Evolutionary conservation across 169 alveolate genomes (phyloP).

Genomic region (Plasmodium cynomolgi): DNA sequence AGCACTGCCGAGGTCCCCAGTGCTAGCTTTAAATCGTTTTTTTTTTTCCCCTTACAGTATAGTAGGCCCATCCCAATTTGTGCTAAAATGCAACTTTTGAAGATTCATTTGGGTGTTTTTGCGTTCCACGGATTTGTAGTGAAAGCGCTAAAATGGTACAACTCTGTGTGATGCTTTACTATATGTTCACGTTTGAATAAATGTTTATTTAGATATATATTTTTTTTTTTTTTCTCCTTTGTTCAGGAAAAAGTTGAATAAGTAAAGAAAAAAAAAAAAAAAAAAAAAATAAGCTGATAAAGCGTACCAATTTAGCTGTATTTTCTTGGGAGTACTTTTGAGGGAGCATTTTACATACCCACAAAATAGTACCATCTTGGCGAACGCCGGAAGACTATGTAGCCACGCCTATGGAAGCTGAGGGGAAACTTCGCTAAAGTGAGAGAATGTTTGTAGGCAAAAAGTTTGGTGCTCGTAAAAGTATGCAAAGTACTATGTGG

Average conservation of each 20-base stretch:
- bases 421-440: neutral
- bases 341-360: neutral
- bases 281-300: neutral
- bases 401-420: neutral
- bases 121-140: neutral
- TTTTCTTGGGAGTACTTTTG: constrained; percentile 5
- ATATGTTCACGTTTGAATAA: neutral
- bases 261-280: constrained; percentile 11
- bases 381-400: neutral
- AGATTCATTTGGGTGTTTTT: neutral
- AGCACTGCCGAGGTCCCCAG: neutral
- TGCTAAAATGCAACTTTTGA: neutral
- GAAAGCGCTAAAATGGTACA: neutral
- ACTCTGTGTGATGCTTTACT: neutral
- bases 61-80: neutral
- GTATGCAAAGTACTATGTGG: neutral
- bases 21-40: neutral
- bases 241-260: neutral
- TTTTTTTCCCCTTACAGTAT: neutral
- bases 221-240: neutral
- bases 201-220: neutral
- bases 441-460: neutral
- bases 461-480: neutral
- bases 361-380: neutral
- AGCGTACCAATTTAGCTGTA: neutral